phyloP scores from a whole-genome alignment of 345 rosid genomes.

The Litchi chinensis region DNA sequence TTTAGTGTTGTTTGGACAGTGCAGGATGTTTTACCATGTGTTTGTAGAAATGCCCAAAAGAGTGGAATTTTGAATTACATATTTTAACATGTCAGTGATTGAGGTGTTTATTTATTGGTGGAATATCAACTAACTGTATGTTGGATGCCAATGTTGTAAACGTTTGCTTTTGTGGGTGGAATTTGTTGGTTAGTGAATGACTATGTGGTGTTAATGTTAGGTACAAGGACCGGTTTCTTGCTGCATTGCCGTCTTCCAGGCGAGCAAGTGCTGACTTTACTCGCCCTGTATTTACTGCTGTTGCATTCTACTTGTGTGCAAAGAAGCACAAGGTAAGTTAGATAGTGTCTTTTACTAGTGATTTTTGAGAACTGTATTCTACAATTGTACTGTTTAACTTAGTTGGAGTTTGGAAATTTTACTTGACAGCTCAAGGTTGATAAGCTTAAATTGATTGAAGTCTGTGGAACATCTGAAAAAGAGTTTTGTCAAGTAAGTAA shows the following conservation, averaged over 20 bases:
- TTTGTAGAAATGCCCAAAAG: slow-evolving; percentile 45
- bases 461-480: slow-evolving; percentile 86
- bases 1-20: background rate
- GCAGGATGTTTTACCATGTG: slow-evolving; percentile 26
- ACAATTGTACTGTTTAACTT: background rate
- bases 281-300: slow-evolving; percentile 86
- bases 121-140: background rate
- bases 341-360: background rate
- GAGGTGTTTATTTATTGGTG: background rate
- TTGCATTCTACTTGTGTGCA: slow-evolving; percentile 86
- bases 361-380: background rate
- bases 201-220: slow-evolving; percentile 34
- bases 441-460: slow-evolving; percentile 78
- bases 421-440: slow-evolving; percentile 79
- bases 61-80: background rate
- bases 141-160: background rate
- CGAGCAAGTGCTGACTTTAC: slow-evolving; percentile 70
- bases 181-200: slow-evolving; percentile 22
- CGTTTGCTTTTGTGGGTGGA: background rate
- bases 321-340: slow-evolving; percentile 66
- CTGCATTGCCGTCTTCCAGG: slow-evolving; percentile 74
- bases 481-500: slow-evolving; percentile 79
- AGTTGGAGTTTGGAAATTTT: background rate
- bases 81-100: background rate
- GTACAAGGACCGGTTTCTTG: slow-evolving; percentile 77